Evolutionary conservation across 106 monocot species (phyloP).

Genomic region (Phalaenopsis equestris): DNA sequence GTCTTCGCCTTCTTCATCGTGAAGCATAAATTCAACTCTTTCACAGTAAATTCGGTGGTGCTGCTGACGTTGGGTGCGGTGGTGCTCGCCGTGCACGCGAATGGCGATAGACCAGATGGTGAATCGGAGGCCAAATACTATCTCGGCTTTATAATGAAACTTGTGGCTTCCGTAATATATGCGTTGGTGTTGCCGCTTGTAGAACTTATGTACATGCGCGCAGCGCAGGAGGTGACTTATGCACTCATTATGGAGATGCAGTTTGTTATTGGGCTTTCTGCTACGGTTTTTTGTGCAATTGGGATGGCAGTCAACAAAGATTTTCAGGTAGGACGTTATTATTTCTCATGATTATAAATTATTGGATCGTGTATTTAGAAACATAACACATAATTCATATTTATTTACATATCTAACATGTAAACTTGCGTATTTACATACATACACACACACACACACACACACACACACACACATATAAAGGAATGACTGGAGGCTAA

Average conservation of each 20-base stretch:
- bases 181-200: slow-evolving; percentile 18
- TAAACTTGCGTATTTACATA: no score
- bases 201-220: slow-evolving; percentile 18
- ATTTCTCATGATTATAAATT: background rate
- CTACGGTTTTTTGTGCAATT: slow-evolving; percentile 19
- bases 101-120: slow-evolving; percentile 11
- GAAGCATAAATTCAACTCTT: slow-evolving; percentile 15
- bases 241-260: slow-evolving; percentile 12
- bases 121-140: slow-evolving; percentile 11
- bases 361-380: no score
- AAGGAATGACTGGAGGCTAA: no score
- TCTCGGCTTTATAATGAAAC: slow-evolving; percentile 19
- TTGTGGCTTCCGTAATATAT: slow-evolving; percentile 9
- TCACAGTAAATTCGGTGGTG: slow-evolving; percentile 19
- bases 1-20: slow-evolving; percentile 19
- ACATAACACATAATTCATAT: no score
- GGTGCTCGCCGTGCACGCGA: slow-evolving; percentile 11
- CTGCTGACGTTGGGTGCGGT: slow-evolving; percentile 22
- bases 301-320: slow-evolving; percentile 24
- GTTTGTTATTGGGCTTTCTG: slow-evolving; percentile 14
- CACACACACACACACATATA: no score
- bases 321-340: slow-evolving; percentile 18
- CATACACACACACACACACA: no score
- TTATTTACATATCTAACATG: no score
- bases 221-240: slow-evolving; percentile 8